Base-by-base conservation (phyloP, 164 flowering plant genomes). In the Kingdonia uniflora region DNA sequence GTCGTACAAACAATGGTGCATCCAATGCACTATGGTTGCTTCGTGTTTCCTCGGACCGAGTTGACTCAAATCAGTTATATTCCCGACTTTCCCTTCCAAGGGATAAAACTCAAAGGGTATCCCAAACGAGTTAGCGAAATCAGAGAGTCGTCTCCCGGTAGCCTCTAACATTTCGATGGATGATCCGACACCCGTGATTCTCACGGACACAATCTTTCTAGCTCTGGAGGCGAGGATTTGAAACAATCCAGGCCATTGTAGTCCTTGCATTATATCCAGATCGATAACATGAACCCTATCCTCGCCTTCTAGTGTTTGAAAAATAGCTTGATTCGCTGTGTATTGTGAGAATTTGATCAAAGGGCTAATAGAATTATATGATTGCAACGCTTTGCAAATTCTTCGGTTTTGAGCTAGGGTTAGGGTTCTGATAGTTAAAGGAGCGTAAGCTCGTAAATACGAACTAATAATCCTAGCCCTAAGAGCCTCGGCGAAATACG, bases 161-260 rank as follows among this genome's bases (percentile, higher is more conserved):
- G 87, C 76, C 22, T 72, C 71, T 0, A 91, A 79, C 23, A 78
- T 39, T 44, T 76, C 80, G 17, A 72, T 51, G 12, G 89, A 81
- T 5, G 87, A 59, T 4, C 97, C 97, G 55, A 91, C 67, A 5
- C 90, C 97, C 58, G 97, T 87, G 42, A 91, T 61, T 29, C 84
- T 60, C 29, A 91, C 38, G 16, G 89, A 80, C 1, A 58, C 70
- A 62, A 80, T 59, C 49, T 80, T 82, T 13, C 66, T 49, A 1
- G 80, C 33, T 20, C 94, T 70, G 19, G 91, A 79, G 15, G 91
- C 89, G 45, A 90, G 76, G 64, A 87, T 84, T 73, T 90, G 95
- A 70, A 89, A 89, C 54, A 86, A 57, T 23, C 94, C 97, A 1
- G 97, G 97, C 97, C 97, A 89, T 60, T 89, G 97, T 45, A 89